A percentile compares a stretch with the other conserved stretches of the same genome.
Evolutionary conservation across 176 grass and related monocot species (phyloP).

Genomic region (Puccinellia tenuiflora): DNA sequence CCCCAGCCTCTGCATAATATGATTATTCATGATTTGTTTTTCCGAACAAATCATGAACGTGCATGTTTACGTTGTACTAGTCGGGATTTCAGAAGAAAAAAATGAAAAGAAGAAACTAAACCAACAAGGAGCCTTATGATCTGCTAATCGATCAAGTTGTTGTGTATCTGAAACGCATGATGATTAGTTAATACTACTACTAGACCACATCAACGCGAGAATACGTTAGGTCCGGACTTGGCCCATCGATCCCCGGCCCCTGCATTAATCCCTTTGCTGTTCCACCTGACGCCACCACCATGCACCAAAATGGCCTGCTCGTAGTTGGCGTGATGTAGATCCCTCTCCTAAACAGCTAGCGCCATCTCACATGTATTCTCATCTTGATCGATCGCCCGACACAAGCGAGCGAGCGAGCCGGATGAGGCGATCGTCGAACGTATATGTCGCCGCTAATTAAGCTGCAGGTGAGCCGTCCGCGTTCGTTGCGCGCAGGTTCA

Average conservation of each 20-base stretch:
- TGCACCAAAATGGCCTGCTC: neutral
- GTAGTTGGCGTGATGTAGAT: conserved; percentile 39
- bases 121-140: no score
- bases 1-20: no score
- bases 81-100: no score
- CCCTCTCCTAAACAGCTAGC: conserved; percentile 18
- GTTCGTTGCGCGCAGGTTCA: neutral
- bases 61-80: no score
- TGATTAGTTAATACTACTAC: neutral
- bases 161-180: neutral
- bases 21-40: no score
- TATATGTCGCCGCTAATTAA: neutral
- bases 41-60: no score
- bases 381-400: neutral
- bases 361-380: neutral
- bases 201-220: neutral
- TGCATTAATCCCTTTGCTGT: neutral
- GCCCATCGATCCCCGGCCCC: neutral
- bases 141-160: no score
- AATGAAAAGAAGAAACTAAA: no score
- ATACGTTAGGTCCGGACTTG: neutral
- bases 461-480: conserved; percentile 29
- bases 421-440: neutral
- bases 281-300: neutral
- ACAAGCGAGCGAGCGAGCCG: neutral